Base-by-base conservation (phyloP, 257 asterid species). In the Gentiana dahurica region DNA sequence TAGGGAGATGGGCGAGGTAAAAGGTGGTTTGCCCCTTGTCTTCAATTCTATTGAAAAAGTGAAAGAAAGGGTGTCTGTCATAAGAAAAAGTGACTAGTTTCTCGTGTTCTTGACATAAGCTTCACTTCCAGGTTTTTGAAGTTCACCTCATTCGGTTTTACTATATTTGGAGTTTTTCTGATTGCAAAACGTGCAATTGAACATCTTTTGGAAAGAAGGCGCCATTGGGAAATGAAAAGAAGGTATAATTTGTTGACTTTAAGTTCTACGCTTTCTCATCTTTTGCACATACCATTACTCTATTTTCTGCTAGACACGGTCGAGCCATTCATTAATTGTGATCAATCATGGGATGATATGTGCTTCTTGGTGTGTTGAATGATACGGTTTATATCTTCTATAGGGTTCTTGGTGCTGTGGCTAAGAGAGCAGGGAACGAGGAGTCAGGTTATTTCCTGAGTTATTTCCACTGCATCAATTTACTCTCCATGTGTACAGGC, bases 1-100 rank as follows among this genome's bases (percentile, higher is more conserved):
- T 87, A 63, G 99, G 99, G 73, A 92, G 75, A 71, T 92, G 97
- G 99, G 88, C 99, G 62, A 92, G 97, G 99, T 91, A 59, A 24
- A 24, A 0, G 24, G 24, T 24, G 24, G 24, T 24, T 24, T 24
- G 24, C 24, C 24, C 24, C 24, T 24, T 24, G 24, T 24, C 24
- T 24, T 24, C 24, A 24, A 24, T 24, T 24, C 24, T 24, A 24
- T 24, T 24, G 24, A 24, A 41, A 41, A 41, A 7, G 9, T 10
- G 45, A 2, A 41, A 2, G 9, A 41, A 41, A 4, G 9, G 46
- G 46, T 5, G 46, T 24, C 24, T 24, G 24, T 24, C 24, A 6
- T 1, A 4, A 41, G 9, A 41, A 41, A 41, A 10, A 12, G 2
- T 41, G 46, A 41, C 51, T 55, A 9, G 13, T 2, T 33, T 15